Conservation (phyloP, 192 early-diverging fungal genomes). For the Hyaloraphidium curvatum region DNA sequence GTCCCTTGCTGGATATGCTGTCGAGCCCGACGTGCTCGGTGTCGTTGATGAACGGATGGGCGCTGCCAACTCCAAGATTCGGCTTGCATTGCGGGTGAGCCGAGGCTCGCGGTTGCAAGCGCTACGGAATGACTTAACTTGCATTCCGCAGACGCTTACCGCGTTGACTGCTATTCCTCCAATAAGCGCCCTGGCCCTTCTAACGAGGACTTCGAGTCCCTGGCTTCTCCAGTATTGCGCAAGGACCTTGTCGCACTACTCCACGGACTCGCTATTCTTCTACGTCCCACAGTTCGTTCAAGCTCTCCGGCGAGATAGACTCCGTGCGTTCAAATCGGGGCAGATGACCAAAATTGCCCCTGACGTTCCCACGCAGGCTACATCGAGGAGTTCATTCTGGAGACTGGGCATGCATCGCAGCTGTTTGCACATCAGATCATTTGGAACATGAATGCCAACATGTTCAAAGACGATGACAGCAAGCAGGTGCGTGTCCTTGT, state of each 20-base stretch:
- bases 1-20: too few relatives aligned
- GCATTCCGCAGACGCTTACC: neutral
- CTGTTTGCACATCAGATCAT: slow-evolving; percentile 99
- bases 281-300: slow-evolving; percentile 66
- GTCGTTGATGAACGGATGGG: too few relatives aligned
- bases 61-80: too few relatives aligned
- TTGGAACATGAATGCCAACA: slow-evolving; percentile 99
- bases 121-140: too few relatives aligned
- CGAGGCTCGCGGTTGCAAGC: too few relatives aligned
- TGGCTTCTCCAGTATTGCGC: slow-evolving; percentile 89
- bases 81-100: too few relatives aligned
- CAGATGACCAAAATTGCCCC: neutral
- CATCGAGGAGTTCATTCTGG: slow-evolving; percentile 84
- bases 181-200: neutral
- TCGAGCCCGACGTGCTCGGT: too few relatives aligned
- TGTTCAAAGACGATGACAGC: slow-evolving; percentile 53
- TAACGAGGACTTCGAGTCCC: slow-evolving; percentile 33
- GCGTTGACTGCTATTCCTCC: neutral
- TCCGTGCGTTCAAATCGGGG: neutral
- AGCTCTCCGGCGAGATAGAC: neutral
- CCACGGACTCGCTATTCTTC: slow-evolving; percentile 91
- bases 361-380: slow-evolving; percentile 40
- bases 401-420: slow-evolving; percentile 82
- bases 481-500: slow-evolving; percentile 3
- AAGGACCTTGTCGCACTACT: slow-evolving; percentile 70